These are phyloP conservation scores for Salvia sclarea DNA, from an alignment of 305 asterid genomes.

Conservation along the genomic window DNA sequence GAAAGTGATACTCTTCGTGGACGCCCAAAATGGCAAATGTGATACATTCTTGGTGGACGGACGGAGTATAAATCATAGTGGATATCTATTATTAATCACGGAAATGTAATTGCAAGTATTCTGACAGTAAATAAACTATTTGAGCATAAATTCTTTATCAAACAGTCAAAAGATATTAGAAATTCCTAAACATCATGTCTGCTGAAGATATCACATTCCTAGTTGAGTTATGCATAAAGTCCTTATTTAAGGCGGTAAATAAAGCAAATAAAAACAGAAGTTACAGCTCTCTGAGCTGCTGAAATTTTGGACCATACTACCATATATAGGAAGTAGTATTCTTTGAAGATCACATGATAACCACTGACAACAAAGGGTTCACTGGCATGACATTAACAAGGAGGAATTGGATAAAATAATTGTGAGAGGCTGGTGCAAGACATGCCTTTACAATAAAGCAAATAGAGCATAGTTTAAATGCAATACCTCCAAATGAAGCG, in stretches of 20 bases:
- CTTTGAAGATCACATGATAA: slow-evolving; percentile 7
- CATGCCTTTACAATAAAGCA: slow-evolving; percentile 3
- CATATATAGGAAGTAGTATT: background rate
- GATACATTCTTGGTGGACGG: too few species aligned
- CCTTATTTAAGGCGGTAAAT: background rate
- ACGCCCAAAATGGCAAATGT: too few species aligned
- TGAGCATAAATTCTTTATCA: slow-evolving; percentile 14
- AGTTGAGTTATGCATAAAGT: background rate
- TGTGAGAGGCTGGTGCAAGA: slow-evolving; percentile 3
- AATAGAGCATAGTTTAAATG: slow-evolving; percentile 14
- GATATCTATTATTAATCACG: background rate
- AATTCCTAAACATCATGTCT: slow-evolving; percentile 17
- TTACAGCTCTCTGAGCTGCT: too few species aligned
- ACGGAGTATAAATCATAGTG: too few species aligned
- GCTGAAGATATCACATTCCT: slow-evolving; percentile 17
- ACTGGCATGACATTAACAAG: slow-evolving; percentile 13
- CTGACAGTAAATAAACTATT: background rate
- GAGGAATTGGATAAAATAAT: slow-evolving; percentile 16
- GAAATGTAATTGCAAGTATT: background rate
- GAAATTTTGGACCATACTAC: too few species aligned
- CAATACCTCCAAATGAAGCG: slow-evolving; percentile 88
- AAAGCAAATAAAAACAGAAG: background rate
- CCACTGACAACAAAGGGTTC: slow-evolving; percentile 5
- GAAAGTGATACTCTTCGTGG: too few species aligned
- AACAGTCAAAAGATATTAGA: background rate